Evolutionary conservation across 192 early-diverging fungal genomes (phyloP).

Genomic region (Kickxella alabastrina): DNA sequence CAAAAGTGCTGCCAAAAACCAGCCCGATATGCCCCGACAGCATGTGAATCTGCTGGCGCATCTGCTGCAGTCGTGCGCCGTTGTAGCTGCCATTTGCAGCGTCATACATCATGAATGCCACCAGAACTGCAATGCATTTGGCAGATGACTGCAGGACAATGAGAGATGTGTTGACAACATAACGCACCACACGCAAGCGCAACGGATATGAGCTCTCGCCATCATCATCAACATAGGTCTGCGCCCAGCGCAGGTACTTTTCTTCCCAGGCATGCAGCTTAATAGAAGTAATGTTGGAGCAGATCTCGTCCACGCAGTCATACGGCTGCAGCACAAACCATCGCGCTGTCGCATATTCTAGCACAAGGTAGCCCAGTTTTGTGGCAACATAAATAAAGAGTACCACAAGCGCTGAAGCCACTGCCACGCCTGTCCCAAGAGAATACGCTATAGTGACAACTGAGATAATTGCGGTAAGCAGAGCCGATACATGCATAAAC

Average conservation of each 20-base stretch:
- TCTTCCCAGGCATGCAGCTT: conserved; percentile 91
- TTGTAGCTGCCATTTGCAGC: background rate
- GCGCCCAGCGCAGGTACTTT: conserved; percentile 64
- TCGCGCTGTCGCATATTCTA: conserved; percentile 13
- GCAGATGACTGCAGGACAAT: background rate
- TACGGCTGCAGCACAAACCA: conserved; percentile 17
- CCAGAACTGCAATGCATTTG: background rate
- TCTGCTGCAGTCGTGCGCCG: background rate
- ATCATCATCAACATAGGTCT: conserved; percentile 60
- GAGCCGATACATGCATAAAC: conserved; percentile 4
- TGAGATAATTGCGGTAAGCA: background rate
- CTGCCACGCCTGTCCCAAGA: background rate
- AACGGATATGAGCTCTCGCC: conserved; percentile 2
- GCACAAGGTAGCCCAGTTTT: background rate
- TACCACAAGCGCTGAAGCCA: background rate
- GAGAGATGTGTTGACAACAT: background rate
- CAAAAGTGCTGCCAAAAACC: conserved; percentile 2
- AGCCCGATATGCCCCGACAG: background rate
- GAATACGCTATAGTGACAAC: background rate
- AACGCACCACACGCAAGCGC: conserved; percentile 7
- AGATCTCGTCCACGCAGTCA: conserved; percentile 76
- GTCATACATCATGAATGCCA: background rate
- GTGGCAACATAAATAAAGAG: background rate
- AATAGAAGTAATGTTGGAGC: conserved; percentile 88
- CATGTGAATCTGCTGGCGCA: conserved; percentile 1